Base-by-base conservation (phyloP, 306 rosid genomes). In the Malus orientalis region DNA sequence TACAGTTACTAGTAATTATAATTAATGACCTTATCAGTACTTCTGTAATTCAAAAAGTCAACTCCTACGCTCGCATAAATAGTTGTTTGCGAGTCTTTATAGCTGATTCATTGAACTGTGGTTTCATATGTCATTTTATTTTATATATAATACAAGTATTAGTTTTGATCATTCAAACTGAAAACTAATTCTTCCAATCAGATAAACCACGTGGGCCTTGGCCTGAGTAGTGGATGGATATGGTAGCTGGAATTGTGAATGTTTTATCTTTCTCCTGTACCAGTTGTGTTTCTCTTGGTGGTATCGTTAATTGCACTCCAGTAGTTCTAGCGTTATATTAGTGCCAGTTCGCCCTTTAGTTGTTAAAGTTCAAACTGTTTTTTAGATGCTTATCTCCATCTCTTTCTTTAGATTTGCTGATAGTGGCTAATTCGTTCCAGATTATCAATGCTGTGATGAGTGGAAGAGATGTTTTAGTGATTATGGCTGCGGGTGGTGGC, bases 401-500 rank as follows among this genome's bases (percentile, higher is more conserved):
- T 77, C 38, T 63, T 38, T 55, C 9, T 23, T 67, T 36, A n/a
- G 69, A 68, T 42, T 87, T 79, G 73, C 73, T 79, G 68, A 84
- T 54, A 58, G 55, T 40, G 71, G 67, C 74, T 51, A 67, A 19
- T 74, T 71, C 64, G 54, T 77, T 58, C 44, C 89, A 94, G 98
- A 94, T 94, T 76, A 87, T 91, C 75, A 94, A 94, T 86, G 94
- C 98, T 70, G 78, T 91, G 82, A 78, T 93, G 98, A 90, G 93
- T 78, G 84, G 96, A 83, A 89, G 90, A 84, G 91, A 94, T 82
- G 97, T 94, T 70, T 70, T 91, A 78, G 98, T 94, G 76, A 88
- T 93, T 82, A 93, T 93, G 98, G 98, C 98, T 70, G 97, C 98
- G 4, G 98, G 98, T 81, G 96, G 98, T 85, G 98, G 98, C 84